Evolutionary conservation across 805 yeast genomes (phyloP), one percentile per base, ranked within the genome.

Genomic region (Clavispora santaluciae): DNA sequence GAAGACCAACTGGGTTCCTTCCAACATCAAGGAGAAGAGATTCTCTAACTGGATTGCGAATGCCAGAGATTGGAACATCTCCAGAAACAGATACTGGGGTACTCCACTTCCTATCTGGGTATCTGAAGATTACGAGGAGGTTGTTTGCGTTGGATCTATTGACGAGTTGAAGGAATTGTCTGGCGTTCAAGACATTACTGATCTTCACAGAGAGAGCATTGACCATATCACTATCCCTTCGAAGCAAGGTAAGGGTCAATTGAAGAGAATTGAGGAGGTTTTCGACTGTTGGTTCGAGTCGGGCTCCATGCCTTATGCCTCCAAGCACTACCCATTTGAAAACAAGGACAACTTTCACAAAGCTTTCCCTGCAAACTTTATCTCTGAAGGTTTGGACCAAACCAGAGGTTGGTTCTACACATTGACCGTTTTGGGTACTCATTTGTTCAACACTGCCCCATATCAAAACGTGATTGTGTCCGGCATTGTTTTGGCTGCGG

Each of bases 371-470:
- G 99, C 96, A 34, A 91, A 93, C 66, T 93, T 93, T 68, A 93
- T 93, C 57, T 84, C 96, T 45, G 99, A 93, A 75, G 99, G 99
- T 70, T 78, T 93, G 56, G 99, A 93, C 70, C 99, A 93, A 74
- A 93, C 99, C 44, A 87, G 99, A 79, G 99, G 99, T 63, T 93
- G 99, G 99, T 93, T 93, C 72, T 93, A 93, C 68, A 93, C 99
- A 39, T 76, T 93, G 64, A 83, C 95, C 35, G 96, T 93, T 18
- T 76, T 93, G 57, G 99, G 98, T 64, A 87, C 96, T 43, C 97
- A 91, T 56, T 72, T 93, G 56, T 93, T 93, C 72, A 83, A 85
- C 57, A 78, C 82, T 44, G 95, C 95, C 49, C 98, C 99, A 37
- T 93, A 85, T 75, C 73, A 91, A 67, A 93, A 93, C 64, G 96